Conservation (phyloP, 371 early-diverging fungal genomes). For the Mortierella sp. region DNA sequence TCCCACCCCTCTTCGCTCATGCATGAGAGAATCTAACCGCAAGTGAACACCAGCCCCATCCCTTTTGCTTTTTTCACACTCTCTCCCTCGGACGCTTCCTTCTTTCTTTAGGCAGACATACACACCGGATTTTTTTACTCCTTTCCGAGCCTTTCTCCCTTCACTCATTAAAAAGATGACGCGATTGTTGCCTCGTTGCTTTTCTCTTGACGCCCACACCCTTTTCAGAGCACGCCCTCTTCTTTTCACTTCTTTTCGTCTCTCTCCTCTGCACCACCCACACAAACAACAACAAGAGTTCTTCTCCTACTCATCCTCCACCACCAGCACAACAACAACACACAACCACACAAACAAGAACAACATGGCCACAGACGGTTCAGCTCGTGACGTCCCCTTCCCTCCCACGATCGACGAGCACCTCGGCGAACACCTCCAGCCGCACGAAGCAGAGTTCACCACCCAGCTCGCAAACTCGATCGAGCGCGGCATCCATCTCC, state of each 20-base stretch:
- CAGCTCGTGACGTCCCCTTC: constrained; percentile 40
- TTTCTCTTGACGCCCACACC: not conserved
- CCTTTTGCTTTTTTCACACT: not conserved
- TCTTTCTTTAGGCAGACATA: constrained; percentile 8
- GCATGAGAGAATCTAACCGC: not conserved
- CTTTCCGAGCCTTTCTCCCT: not conserved
- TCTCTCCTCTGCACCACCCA: not conserved
- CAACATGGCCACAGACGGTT: constrained; percentile 23
- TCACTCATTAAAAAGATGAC: not conserved
- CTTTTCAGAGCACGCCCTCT: not conserved
- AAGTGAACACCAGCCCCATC: not conserved
- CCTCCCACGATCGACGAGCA: constrained; percentile 33
- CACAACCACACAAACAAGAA: not conserved
- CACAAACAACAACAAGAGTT: not conserved
- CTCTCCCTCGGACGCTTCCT: not conserved
- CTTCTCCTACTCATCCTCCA: not conserved
- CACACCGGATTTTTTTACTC: not conserved
- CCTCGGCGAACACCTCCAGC: constrained; percentile 44
- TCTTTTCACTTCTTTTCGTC: not conserved
- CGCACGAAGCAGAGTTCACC: constrained; percentile 27
- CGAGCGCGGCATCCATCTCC: constrained; percentile 20
- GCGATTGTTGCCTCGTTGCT: not conserved
- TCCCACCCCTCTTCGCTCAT: not conserved
- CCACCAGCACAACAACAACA: not conserved
- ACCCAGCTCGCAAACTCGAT: constrained; percentile 34